Evolutionary conservation across 1,139 yeast species (phyloP), one percentile per base, ranked within the genome.

Genomic region (Suhomyces wounanorum): DNA sequence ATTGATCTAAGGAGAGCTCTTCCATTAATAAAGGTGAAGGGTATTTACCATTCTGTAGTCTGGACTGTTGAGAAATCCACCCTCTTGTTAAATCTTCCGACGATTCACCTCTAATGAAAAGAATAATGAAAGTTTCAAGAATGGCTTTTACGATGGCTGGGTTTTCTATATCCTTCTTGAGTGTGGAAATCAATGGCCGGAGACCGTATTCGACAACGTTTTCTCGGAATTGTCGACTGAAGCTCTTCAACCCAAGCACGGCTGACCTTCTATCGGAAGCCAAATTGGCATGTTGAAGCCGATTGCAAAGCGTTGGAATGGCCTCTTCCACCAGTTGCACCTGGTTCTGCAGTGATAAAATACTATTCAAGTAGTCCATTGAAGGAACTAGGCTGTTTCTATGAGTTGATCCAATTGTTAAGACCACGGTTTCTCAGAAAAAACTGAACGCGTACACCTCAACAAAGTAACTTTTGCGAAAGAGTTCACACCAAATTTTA

Each of bases 251-350:
- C 0, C 96, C 95, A 44, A 94, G 75, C 3, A 94, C 89, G 0
- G 99, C 98, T 1, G 97, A 94, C 49, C 96, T 75, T 56, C 98
- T 77, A 68, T 95, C 99, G 39, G 89, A 84, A 2, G 95, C 77
- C 58, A 89, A 69, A 1, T 88, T 87, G 5, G 98, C 85, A 69
- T 94, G 92, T 50, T 85, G 84, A 49, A 94, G 80, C 46, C 98
- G 76, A 63, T 95, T 96, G 61, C 97, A 89, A 50, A 94, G 75
- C 6, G 95, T 89, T 7, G 94, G 85, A 52, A 95, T 92, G 14
- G 97, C 89, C 61, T 89, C 96, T 58, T 87, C 91, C 9, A 89
- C 97, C 73, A 72, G 76, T 55, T 70, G 77, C 40, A 75, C 81
- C 61, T 62, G 71, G 58, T 65, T 70, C 51, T 51, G 63, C 58